phyloP scores from a whole-genome alignment of 2,329 filamentous ascomycete genomes.

The Penicillium digitatum region DNA sequence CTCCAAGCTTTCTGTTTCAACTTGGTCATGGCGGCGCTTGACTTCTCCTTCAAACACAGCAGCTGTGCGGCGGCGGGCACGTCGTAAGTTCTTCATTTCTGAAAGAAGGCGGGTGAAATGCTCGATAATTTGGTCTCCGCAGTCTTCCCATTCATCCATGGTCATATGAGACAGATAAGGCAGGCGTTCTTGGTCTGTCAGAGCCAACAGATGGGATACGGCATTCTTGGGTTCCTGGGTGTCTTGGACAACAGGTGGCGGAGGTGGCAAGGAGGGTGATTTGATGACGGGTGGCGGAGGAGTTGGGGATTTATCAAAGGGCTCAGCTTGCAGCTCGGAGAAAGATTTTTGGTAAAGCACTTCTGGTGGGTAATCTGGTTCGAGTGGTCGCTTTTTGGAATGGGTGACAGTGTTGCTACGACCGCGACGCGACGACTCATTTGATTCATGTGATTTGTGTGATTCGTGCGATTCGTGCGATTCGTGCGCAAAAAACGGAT shows the following conservation, averaged over 20 bases:
- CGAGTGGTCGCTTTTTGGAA: constrained; percentile 31
- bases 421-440: constrained; percentile 13
- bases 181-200: constrained; percentile 41
- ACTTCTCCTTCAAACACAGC: constrained; percentile 54
- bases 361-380: constrained; percentile 48
- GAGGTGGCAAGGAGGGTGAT: constrained; percentile 18
- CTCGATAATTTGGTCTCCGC: constrained; percentile 58
- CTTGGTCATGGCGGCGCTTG: constrained; percentile 49
- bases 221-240: constrained; percentile 31
- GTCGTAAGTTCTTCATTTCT: constrained; percentile 51
- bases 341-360: constrained; percentile 47
- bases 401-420: constrained; percentile 25
- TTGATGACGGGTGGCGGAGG: constrained; percentile 24
- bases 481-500: constrained; percentile 29
- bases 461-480: constrained; percentile 2
- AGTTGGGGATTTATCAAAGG: constrained; percentile 46
- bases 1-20: constrained; percentile 48
- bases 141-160: constrained; percentile 58
- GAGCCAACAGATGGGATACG: constrained; percentile 36
- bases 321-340: constrained; percentile 47
- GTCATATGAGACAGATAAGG: constrained; percentile 51
- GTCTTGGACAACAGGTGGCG: constrained; percentile 18
- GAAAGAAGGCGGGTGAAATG: constrained; percentile 51
- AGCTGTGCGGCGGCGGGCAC: constrained; percentile 52
- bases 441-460: not conserved